Percentiles rank a stretch among this genome's conserved stretches.
Conservation (phyloP, 208 protist genomes). For the Naegleria fowleri region DNA sequence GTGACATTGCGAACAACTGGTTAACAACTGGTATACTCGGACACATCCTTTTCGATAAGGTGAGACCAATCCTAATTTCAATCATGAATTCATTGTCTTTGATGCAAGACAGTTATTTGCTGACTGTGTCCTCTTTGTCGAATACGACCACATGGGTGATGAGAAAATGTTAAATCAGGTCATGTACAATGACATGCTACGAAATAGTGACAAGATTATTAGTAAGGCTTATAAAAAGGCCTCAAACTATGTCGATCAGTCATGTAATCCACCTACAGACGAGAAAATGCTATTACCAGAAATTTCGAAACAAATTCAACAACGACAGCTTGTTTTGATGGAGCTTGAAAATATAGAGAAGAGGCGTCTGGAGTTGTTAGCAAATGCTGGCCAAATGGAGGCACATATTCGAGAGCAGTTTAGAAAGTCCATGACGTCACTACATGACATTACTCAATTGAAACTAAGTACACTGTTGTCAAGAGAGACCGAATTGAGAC, state of each 20-base stretch:
- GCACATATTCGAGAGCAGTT: neutral
- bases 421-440: neutral
- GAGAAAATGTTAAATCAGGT: neutral
- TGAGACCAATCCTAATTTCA: no score
- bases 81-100: neutral
- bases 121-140: constrained; percentile 4
- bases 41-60: neutral
- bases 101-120: neutral
- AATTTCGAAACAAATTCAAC: neutral
- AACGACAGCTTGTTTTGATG: neutral
- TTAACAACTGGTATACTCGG: no score
- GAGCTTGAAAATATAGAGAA: neutral
- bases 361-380: neutral
- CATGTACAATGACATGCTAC: neutral
- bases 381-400: neutral
- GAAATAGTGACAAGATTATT: neutral
- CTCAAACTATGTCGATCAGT: neutral
- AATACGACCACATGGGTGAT: neutral
- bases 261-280: no score
- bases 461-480: neutral
- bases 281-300: neutral
- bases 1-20: no score
- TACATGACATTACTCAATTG: constrained; percentile 15
- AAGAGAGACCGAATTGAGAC: neutral
- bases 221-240: neutral